Percentiles rank a stretch among this genome's conserved stretches.
phyloP scores from a whole-genome alignment of 176 grass and related monocot species.

The Neostapfia colusana region DNA sequence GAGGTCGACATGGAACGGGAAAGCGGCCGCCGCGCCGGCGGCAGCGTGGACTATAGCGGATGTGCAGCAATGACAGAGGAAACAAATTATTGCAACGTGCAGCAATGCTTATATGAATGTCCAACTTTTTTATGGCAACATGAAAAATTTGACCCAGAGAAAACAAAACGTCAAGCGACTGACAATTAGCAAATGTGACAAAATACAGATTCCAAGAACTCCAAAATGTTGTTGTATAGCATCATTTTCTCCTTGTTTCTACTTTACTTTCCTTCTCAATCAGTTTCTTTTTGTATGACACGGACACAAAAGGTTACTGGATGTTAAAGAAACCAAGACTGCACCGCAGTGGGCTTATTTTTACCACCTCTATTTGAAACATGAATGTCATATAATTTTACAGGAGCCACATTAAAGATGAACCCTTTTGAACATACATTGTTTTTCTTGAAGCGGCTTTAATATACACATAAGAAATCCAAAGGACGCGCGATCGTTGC shows the following conservation, averaged over 20 bases:
- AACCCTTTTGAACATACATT: neutral
- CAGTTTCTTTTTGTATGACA: too few species aligned
- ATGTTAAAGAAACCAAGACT: neutral
- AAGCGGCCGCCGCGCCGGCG: neutral
- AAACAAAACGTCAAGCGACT: too few species aligned
- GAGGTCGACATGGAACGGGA: constrained; percentile 36
- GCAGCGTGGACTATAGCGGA: neutral
- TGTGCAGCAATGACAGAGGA: too few species aligned
- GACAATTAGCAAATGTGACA: too few species aligned
- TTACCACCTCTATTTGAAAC: neutral
- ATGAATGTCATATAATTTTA: neutral
- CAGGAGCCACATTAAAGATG: neutral
- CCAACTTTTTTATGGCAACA: too few species aligned
- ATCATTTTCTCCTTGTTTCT: too few species aligned
- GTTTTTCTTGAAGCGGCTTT: neutral
- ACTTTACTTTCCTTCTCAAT: too few species aligned
- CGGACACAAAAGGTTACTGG: neutral
- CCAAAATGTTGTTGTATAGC: too few species aligned
- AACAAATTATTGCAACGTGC: too few species aligned
- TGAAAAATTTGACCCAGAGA: too few species aligned
- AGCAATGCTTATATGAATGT: too few species aligned
- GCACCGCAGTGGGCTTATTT: neutral
- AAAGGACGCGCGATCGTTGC: neutral
- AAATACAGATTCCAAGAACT: too few species aligned
- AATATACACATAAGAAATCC: neutral